Percentiles rank a stretch among this genome's conserved stretches.
phyloP scores from a whole-genome alignment of 192 early-diverging fungal species.

The Helicostylum pulchrum region DNA sequence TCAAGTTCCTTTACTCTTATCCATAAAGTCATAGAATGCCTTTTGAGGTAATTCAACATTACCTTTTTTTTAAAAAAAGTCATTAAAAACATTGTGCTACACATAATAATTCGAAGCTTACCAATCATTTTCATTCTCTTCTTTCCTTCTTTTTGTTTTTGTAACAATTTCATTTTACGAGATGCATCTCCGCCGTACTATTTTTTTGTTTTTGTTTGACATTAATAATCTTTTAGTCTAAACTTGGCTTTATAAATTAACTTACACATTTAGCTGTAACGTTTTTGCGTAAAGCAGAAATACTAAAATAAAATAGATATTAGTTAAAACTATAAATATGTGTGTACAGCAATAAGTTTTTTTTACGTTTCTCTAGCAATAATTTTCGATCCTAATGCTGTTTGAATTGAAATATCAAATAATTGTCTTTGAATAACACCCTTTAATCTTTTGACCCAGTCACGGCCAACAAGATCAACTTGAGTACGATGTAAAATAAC shows the following conservation, averaged over 20 bases:
- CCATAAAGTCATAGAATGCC: slow-evolving; percentile 76
- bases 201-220: no score
- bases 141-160: slow-evolving; percentile 95
- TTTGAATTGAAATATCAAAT: slow-evolving; percentile 94
- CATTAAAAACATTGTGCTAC: background rate
- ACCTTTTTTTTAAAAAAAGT: slow-evolving; percentile 38
- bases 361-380: slow-evolving; percentile 79
- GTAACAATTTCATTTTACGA: slow-evolving; percentile 95
- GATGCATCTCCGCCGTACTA: slow-evolving; percentile 95
- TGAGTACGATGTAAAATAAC: slow-evolving; percentile 79
- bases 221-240: background rate
- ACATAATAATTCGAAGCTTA: slow-evolving; percentile 10
- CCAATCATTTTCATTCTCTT: slow-evolving; percentile 85
- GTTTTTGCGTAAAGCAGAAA: slow-evolving; percentile 87
- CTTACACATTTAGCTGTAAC: slow-evolving; percentile 92
- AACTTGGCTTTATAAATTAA: slow-evolving; percentile 13
- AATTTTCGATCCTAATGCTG: slow-evolving; percentile 76
- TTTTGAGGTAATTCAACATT: slow-evolving; percentile 91
- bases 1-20: slow-evolving; percentile 35
- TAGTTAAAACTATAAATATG: background rate
- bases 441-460: slow-evolving; percentile 81
- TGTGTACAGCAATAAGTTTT: background rate
- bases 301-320: slow-evolving; percentile 28
- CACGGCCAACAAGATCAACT: slow-evolving; percentile 68
- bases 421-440: slow-evolving; percentile 82